Base-by-base conservation (phyloP, 2,329 filamentous ascomycete species). In the Aspergillus thermomutatus region DNA sequence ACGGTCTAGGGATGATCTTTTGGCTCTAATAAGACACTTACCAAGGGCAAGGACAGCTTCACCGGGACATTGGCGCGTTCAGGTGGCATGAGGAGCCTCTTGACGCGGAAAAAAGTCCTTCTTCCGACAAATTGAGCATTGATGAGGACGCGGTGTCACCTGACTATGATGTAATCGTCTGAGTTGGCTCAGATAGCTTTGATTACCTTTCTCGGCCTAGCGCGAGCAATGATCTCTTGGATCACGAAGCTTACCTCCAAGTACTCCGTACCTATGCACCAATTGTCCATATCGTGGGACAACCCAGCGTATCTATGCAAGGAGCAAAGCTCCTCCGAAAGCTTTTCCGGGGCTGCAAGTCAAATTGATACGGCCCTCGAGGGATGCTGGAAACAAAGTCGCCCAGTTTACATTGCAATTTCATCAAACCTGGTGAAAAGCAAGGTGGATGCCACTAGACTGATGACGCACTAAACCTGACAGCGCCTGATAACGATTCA, bases 41-140 rank as follows among this genome's bases (percentile, higher is more conserved):
- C 82, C 64, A 87, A 75, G 54, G 85, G 85, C 61, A 87, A 74
- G 26, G 85, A 86, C 62, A 87, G 76, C 75, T 86, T 87, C 72
- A 87, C 83, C 63, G 83, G 82, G 57, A 69, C 69, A 70, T 71
- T 74, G 25, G 69, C 61, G 51, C 69, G 69, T 72, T 77, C 73
- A 62, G 71, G 68, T 61, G 75, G 72, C 77, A 79, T 79, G 66
- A 61, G 65, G 69, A 68, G 61, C 63, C 65, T 67, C 50, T 64
- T 64, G 60, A 68, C 67, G 49, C 49, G 17, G 14, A 17, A 4
- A 37, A 14, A 25, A 19, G n/a, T 50, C 27, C 10, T n/a, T 40
- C 14, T 34, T 37, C 14, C 14, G 34, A 50, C 4, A 23, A 37
- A 54, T 23, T 25, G 21, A n/a, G 43, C 21, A 46, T 11, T 7